phyloP scores from a whole-genome alignment of 2,329 filamentous ascomycete genomes.

The Fusarium keratoplasticum region DNA sequence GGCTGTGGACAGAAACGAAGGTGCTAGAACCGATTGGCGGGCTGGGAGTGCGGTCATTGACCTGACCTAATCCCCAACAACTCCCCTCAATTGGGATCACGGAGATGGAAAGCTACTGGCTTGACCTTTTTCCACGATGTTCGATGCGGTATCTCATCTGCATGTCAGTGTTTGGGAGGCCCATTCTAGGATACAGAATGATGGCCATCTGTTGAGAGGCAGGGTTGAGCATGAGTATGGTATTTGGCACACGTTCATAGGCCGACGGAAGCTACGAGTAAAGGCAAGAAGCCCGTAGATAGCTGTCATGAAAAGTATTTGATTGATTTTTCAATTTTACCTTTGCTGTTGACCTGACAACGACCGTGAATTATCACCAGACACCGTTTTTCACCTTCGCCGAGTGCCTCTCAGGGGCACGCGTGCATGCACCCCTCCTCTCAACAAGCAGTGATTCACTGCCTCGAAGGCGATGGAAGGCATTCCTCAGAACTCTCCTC shows the following conservation, averaged over 20 bases:
- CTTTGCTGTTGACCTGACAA: not conserved
- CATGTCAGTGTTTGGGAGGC: slow-evolving; percentile 11
- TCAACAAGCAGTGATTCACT: slow-evolving; percentile 21
- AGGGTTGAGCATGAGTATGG: not conserved
- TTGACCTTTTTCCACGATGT: not conserved
- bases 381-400: not conserved
- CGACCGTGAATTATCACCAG: not conserved
- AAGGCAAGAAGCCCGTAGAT: not conserved
- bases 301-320: slow-evolving; percentile 19
- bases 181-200: not conserved
- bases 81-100: not conserved
- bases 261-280: not conserved
- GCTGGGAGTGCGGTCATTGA: slow-evolving; percentile 33
- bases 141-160: not conserved
- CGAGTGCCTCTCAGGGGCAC: not conserved
- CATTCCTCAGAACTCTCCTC: too few species aligned
- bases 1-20: not conserved
- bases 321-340: not conserved
- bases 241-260: not conserved
- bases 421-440: not conserved
- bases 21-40: not conserved
- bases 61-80: slow-evolving; percentile 26
- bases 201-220: slow-evolving; percentile 3
- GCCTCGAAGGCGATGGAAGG: not conserved
- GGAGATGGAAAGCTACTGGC: not conserved